Evolutionary conservation across 2,329 filamentous ascomycete species (phyloP).

Genomic region (Aspergillus sp.): DNA sequence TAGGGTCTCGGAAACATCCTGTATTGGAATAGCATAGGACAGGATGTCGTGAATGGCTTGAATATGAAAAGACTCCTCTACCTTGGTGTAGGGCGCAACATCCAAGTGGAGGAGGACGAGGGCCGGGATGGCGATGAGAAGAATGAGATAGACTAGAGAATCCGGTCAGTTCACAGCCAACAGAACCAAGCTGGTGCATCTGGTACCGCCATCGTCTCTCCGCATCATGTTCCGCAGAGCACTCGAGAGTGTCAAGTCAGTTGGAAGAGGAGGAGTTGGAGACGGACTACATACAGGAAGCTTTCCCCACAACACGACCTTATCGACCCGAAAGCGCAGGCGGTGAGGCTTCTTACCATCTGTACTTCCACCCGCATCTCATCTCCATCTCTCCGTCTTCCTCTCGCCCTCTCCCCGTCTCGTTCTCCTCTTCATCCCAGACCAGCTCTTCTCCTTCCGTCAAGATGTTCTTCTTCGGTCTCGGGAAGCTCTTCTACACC

Average conservation of each 20-base stretch:
- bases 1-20: constrained; percentile 55
- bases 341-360: neutral
- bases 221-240: constrained; percentile 15
- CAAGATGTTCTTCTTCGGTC: constrained; percentile 69
- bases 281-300: neutral
- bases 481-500: constrained; percentile 73
- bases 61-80: constrained; percentile 97
- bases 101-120: constrained; percentile 68
- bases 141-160: constrained; percentile 17
- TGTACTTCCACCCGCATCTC: neutral
- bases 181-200: too few species aligned
- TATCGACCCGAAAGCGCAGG: neutral
- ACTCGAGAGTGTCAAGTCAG: neutral
- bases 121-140: constrained; percentile 58
- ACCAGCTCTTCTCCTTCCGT: constrained; percentile 9
- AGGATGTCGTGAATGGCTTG: constrained; percentile 91
- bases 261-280: neutral
- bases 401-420: constrained; percentile 9
- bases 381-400: constrained; percentile 18
- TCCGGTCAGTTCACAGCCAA: neutral
- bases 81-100: constrained; percentile 86
- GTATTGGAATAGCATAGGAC: constrained; percentile 70
- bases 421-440: neutral
- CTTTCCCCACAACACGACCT: neutral
- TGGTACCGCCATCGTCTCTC: constrained; percentile 24